Conservation (phyloP, 2,329 filamentous ascomycete genomes). For the Aureobasidium uvarum region DNA sequence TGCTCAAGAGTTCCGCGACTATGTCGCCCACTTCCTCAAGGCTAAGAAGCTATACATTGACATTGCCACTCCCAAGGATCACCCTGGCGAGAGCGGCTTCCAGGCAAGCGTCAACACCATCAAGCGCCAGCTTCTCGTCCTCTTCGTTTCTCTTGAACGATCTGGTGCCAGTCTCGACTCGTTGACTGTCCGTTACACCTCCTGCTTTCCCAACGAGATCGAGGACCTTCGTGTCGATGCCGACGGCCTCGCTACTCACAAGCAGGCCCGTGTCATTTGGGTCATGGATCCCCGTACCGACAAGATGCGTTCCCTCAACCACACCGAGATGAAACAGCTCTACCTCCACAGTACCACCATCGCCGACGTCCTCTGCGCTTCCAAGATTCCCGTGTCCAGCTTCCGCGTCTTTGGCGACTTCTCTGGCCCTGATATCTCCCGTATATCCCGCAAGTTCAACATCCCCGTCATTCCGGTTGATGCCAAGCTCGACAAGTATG, state of each 20-base stretch:
- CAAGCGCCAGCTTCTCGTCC: not conserved
- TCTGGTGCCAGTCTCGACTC: not conserved
- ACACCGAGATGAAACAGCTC: not conserved
- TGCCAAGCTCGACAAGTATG: not conserved
- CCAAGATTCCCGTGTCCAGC: not conserved
- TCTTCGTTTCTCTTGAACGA: not conserved
- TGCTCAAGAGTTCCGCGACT: not conserved
- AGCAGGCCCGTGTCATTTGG: not conserved
- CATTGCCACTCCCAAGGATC: not conserved
- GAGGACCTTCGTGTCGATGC: constrained; percentile 3
- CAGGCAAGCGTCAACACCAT: not conserved
- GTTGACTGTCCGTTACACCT: not conserved
- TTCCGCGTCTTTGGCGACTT: constrained; percentile 8
- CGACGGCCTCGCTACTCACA: not conserved
- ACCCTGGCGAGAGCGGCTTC: not conserved
- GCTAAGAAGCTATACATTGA: not conserved
- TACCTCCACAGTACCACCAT: not conserved
- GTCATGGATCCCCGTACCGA: not conserved
- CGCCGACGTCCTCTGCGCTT: not conserved
- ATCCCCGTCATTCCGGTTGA: not conserved
- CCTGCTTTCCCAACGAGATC: not conserved
- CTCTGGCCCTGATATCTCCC: not conserved
- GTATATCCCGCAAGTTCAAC: not conserved
- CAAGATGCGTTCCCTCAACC: not conserved
- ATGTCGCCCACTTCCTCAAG: not conserved